Percentiles rank a stretch among this genome's conserved stretches.
phyloP scores from a whole-genome alignment of 192 early-diverging fungal species.

The Thoreauomyces humboldtii region DNA sequence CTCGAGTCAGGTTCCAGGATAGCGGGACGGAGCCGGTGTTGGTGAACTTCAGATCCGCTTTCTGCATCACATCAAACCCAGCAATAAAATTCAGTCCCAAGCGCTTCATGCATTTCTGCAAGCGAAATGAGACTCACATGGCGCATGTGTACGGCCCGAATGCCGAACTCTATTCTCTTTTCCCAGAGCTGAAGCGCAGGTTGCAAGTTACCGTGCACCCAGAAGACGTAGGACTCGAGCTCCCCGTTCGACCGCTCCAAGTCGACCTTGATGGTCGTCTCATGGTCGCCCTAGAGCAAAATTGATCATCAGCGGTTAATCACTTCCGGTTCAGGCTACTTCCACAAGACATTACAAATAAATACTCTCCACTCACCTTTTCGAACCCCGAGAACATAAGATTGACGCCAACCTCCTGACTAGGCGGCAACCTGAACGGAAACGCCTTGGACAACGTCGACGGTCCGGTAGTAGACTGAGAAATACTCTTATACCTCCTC shows the following conservation, averaged over 20 bases:
- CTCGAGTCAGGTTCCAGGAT: slow-evolving; percentile 39
- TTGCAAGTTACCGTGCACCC: slow-evolving; percentile 45
- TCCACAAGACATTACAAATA: background rate
- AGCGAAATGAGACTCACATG: slow-evolving; percentile 45
- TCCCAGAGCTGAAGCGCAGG: slow-evolving; percentile 43
- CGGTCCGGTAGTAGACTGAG: background rate
- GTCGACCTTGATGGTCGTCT: slow-evolving; percentile 33
- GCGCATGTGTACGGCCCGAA: slow-evolving; percentile 42
- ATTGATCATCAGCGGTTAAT: slow-evolving; percentile 4
- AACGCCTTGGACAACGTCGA: slow-evolving; percentile 33
- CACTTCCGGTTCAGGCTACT: background rate
- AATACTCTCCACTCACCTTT: too few relatives aligned
- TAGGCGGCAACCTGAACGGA: slow-evolving; percentile 41
- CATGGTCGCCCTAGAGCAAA: slow-evolving; percentile 34
- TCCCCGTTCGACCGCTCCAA: slow-evolving; percentile 45
- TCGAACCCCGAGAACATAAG: slow-evolving; percentile 41
- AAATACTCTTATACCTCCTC: slow-evolving; percentile 29
- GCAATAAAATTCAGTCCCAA: too few relatives aligned
- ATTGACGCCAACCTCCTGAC: slow-evolving; percentile 21
- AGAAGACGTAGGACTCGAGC: slow-evolving; percentile 32
- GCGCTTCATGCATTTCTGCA: background rate
- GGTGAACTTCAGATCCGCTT: slow-evolving; percentile 42
- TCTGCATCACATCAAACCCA: slow-evolving; percentile 28
- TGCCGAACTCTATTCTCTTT: slow-evolving; percentile 54
- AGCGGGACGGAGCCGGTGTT: slow-evolving; percentile 46